Base-by-base conservation (phyloP, 148 eudicot genomes). In the Pharnaceum exiguum region DNA sequence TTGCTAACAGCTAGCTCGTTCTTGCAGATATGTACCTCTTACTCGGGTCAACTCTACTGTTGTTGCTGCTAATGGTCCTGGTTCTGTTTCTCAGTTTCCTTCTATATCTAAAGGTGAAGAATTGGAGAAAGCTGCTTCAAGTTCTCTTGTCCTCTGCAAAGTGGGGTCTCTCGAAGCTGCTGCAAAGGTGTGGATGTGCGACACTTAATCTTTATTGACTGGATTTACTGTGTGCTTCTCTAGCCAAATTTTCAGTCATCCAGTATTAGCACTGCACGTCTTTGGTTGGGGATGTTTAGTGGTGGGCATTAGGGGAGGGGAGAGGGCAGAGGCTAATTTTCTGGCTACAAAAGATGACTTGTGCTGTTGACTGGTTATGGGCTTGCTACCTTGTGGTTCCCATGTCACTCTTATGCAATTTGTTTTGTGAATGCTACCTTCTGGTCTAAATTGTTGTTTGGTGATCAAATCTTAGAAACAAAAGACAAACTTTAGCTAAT, bases 11-110 rank as follows among this genome's bases (percentile, higher is more conserved):
- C 55, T 42, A 39, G 8, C 21, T 55, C 52, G 5, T 59, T 48
- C 26, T 69, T 66, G 60, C 77, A 91, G 98, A 79, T 93, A 93
- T 60, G 68, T 85, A 25, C 98, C 98, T 61, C 77, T 88, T 39
- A 74, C 78, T 61, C 82, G 96, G 61, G 46, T 93, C 15, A 69
- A 55, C 76, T 51, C 60, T 43, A 64, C 76, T 43, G 31, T 61
- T 53, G 53, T 62, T 21, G 57, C 65, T 33, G 75, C 65, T 29
- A 38, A 26, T 47, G 53, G 52, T 55, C 62, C 75, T 40, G 72
- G 61, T 64, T 59, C 72, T 42, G 51, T 57, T 50, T 66, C 67
- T 48, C 73, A 63, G 40, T 93, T 88, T 66, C 96, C 98, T 50
- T 71, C 88, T 46, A 72, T 93, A 13, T 74, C 95, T 37, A 57